Percentiles rank a stretch among this genome's conserved stretches.
phyloP scores from a whole-genome alignment of 2,329 filamentous ascomycete genomes.

The Alternaria rosae region DNA sequence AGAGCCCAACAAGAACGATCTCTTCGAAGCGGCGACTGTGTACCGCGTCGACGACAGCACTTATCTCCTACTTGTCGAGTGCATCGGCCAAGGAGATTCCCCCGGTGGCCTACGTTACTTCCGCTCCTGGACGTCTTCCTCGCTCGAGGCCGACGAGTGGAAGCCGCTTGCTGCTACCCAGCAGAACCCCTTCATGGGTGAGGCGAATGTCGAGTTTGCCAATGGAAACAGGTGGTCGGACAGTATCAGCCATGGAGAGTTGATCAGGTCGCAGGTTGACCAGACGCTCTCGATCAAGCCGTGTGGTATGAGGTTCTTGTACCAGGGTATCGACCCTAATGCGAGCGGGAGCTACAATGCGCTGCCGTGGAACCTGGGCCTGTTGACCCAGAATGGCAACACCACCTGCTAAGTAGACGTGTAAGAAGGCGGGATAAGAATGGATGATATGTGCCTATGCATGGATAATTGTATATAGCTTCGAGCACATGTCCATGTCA shows the following conservation, averaged over 20 bases:
- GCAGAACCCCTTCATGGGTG: constrained; percentile 49
- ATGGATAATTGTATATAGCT: not conserved
- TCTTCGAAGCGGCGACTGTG: constrained; percentile 52
- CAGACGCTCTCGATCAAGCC: constrained; percentile 49
- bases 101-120: constrained; percentile 47
- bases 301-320: constrained; percentile 48
- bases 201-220: constrained; percentile 49
- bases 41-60: constrained; percentile 41
- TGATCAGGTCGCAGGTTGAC: constrained; percentile 47
- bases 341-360: constrained; percentile 45
- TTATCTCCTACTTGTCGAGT: constrained; percentile 53
- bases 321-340: constrained; percentile 50
- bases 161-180: constrained; percentile 46
- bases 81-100: constrained; percentile 40
- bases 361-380: constrained; percentile 49
- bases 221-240: constrained; percentile 46
- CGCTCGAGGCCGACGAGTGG: constrained; percentile 45
- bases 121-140: constrained; percentile 49
- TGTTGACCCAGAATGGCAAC: constrained; percentile 37
- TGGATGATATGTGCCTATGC: too few relatives aligned
- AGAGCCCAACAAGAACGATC: constrained; percentile 33
- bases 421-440: not conserved
- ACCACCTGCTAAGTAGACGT: not conserved
- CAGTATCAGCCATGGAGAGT: constrained; percentile 48
- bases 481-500: not conserved